Percentiles rank a stretch among this genome's conserved stretches.
Evolutionary conservation across 2,329 filamentous ascomycete genomes (phyloP).

Genomic region (Phoma sp.): DNA sequence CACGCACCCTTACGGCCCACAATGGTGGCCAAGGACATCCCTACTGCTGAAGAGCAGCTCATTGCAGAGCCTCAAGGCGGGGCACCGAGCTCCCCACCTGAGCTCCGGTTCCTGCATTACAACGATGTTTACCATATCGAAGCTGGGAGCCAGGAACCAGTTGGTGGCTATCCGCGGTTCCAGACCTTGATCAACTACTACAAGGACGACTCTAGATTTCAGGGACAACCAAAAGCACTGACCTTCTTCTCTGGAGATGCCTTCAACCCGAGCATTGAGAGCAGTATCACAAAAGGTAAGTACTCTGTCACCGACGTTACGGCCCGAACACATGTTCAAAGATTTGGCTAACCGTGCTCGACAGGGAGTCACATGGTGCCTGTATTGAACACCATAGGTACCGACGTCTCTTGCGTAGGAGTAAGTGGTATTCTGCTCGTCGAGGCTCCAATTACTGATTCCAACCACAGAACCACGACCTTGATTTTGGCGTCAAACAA

Average conservation of each 20-base stretch:
- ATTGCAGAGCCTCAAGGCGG: constrained; percentile 53
- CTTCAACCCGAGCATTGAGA: constrained; percentile 90
- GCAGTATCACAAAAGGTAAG: constrained; percentile 81
- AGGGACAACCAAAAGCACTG: constrained; percentile 68
- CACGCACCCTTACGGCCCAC: constrained; percentile 4
- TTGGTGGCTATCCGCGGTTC: constrained; percentile 82
- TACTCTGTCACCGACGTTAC: background rate
- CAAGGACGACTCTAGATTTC: constrained; percentile 65
- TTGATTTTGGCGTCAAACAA: constrained; percentile 88
- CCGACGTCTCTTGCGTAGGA: constrained; percentile 81
- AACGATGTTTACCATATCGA: constrained; percentile 96
- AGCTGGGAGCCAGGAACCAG: constrained; percentile 75
- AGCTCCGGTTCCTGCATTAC: constrained; percentile 84
- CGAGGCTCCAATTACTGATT: constrained; percentile 19
- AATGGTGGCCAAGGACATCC: constrained; percentile 37
- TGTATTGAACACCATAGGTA: constrained; percentile 77
- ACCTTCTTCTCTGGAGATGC: constrained; percentile 92
- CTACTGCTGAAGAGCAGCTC: constrained; percentile 42
- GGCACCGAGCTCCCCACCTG: constrained; percentile 60
- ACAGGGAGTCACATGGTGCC: constrained; percentile 84
- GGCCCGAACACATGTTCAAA: background rate
- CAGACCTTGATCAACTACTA: constrained; percentile 80
- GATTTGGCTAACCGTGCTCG: background rate
- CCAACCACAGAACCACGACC: constrained; percentile 75
- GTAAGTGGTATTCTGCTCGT: constrained; percentile 56